These are phyloP conservation scores for Tulasnella sp. DNA, from an alignment of 768 basidiomycete genomes.

Conservation along the genomic window DNA sequence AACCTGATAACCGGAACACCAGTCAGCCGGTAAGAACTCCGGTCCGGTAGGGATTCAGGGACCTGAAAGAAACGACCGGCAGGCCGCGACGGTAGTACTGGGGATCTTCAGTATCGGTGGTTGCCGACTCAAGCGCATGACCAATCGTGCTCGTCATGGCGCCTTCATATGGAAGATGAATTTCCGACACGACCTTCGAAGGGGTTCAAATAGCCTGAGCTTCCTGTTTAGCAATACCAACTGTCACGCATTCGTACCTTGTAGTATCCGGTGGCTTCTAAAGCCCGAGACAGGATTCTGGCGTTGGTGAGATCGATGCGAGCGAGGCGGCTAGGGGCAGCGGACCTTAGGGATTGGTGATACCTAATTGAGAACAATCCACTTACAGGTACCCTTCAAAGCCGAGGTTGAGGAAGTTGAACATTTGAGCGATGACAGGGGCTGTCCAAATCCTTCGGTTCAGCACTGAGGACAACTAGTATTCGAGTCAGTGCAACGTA, in stretches of 20 bases:
- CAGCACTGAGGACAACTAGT: not conserved
- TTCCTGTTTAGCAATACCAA: not conserved
- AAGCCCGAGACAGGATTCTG: conserved; percentile 63
- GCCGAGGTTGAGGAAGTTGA: conserved; percentile 65
- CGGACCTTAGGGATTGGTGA: conserved; percentile 45
- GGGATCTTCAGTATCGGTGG: conserved; percentile 50
- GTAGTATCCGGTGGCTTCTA: conserved; percentile 60
- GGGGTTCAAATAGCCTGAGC: not conserved
- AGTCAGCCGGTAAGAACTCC: not conserved
- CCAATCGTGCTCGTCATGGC: conserved; percentile 24
- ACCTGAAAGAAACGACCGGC: conserved; percentile 58
- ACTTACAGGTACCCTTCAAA: conserved; percentile 48
- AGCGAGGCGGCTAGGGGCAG: conserved; percentile 47
- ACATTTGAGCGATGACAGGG: conserved; percentile 41
- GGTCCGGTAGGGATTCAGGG: no score
- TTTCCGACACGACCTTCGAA: conserved; percentile 48
- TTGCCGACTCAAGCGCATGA: conserved; percentile 47
- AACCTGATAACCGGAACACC: conserved; percentile 42
- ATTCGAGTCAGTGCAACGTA: conserved; percentile 56
- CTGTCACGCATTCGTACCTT: conserved; percentile 42
- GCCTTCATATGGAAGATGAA: conserved; percentile 50
- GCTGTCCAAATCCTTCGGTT: conserved; percentile 35
- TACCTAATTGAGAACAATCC: not conserved
- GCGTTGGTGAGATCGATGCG: conserved; percentile 61
- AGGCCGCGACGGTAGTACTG: conserved; percentile 55